These are phyloP conservation scores for Myxozyma geophila DNA, from an alignment of 805 yeast genomes.

Conservation along the genomic window DNA sequence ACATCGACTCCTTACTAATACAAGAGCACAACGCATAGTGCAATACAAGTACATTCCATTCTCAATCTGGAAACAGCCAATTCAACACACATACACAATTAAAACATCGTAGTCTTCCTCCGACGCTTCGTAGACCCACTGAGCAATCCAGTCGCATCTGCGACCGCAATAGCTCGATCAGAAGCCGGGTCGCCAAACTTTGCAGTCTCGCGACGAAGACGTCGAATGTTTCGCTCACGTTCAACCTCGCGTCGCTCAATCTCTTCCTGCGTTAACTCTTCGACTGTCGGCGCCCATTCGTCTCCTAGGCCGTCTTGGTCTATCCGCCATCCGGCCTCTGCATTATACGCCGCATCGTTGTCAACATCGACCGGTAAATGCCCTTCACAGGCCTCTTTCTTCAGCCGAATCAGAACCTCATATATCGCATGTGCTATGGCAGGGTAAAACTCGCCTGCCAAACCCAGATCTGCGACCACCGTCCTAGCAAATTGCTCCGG, in stretches of 20 bases:
- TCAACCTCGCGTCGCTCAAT: slow-evolving; percentile 94
- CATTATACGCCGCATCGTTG: slow-evolving; percentile 66
- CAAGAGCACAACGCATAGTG: too few species aligned
- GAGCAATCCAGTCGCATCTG: slow-evolving; percentile 22
- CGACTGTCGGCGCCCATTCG: slow-evolving; percentile 86
- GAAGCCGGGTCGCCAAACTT: slow-evolving; percentile 60
- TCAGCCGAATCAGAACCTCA: slow-evolving; percentile 74
- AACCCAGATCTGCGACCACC: slow-evolving; percentile 83
- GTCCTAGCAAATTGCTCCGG: slow-evolving; percentile 85
- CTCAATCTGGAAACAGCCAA: too few species aligned
- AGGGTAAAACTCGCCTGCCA: slow-evolving; percentile 82
- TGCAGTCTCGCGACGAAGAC: slow-evolving; percentile 90
- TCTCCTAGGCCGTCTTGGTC: slow-evolving; percentile 80
- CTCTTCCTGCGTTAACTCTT: slow-evolving; percentile 85
- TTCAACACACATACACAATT: background rate
- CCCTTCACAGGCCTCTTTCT: slow-evolving; percentile 81
- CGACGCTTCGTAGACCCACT: slow-evolving; percentile 28
- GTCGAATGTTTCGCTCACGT: slow-evolving; percentile 85
- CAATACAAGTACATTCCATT: too few species aligned
- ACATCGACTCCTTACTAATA: too few species aligned
- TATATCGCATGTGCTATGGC: slow-evolving; percentile 87
- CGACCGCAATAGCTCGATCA: slow-evolving; percentile 38
- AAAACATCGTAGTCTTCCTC: slow-evolving; percentile 29
- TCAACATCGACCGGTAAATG: slow-evolving; percentile 56
- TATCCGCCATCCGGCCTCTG: slow-evolving; percentile 67